Conservation (phyloP, 116 monocot genomes). For the Thalassia testudinum region DNA sequence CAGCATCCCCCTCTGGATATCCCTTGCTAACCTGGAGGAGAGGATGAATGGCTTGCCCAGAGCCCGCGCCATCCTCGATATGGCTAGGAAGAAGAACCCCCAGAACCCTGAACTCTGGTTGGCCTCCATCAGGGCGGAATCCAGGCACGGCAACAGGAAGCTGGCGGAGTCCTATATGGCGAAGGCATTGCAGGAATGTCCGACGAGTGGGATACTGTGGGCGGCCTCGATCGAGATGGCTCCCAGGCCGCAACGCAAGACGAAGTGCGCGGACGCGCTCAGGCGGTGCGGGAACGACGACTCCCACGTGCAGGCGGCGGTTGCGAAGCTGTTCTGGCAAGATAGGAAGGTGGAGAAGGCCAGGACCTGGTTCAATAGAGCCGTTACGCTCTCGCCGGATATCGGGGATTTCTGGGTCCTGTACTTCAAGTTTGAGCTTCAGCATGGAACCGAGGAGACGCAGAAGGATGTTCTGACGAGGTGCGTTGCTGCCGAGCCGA, state of each 20-base stretch:
- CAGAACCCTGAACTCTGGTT: slow-evolving; percentile 88
- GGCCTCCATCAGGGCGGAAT: slow-evolving; percentile 78
- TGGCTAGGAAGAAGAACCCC: slow-evolving; percentile 79
- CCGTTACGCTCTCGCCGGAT: slow-evolving; percentile 85
- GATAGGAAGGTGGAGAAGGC: slow-evolving; percentile 97
- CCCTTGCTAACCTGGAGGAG: slow-evolving; percentile 79
- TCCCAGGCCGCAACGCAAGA: slow-evolving; percentile 68
- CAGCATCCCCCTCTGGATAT: slow-evolving; percentile 74
- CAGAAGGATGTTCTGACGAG: slow-evolving; percentile 71
- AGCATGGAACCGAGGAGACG: slow-evolving; percentile 74
- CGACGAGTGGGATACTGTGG: slow-evolving; percentile 88
- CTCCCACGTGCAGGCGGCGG: slow-evolving; percentile 78
- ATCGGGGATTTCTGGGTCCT: slow-evolving; percentile 85
- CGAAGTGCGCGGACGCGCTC: slow-evolving; percentile 73
- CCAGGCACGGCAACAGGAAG: slow-evolving; percentile 76
- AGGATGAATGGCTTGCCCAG: slow-evolving; percentile 65
- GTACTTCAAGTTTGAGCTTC: slow-evolving; percentile 89
- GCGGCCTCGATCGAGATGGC: slow-evolving; percentile 89
- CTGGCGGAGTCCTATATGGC: slow-evolving; percentile 85
- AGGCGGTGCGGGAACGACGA: slow-evolving; percentile 57
- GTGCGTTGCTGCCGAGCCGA: slow-evolving; percentile 76
- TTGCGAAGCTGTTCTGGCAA: slow-evolving; percentile 87
- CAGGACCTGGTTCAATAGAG: slow-evolving; percentile 82
- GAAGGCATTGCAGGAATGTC: slow-evolving; percentile 92
- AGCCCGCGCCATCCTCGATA: slow-evolving; percentile 79